These are phyloP conservation scores for Candida stauntonica DNA, from an alignment of 805 yeast species.

Conservation along the genomic window DNA sequence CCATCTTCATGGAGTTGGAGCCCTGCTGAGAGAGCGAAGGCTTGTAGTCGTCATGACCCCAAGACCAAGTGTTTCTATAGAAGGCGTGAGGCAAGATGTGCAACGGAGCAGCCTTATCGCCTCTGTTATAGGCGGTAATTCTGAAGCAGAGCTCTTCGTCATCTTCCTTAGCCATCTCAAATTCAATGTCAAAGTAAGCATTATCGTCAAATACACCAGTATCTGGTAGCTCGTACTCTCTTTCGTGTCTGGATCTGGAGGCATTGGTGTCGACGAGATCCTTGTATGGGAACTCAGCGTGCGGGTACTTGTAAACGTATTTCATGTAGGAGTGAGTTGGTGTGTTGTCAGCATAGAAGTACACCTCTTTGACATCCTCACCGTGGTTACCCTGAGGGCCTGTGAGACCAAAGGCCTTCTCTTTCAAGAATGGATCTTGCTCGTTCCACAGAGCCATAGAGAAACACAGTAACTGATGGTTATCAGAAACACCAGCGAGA, in stretches of 20 bases:
- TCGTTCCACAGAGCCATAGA: constrained; percentile 92
- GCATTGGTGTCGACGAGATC: constrained; percentile 65
- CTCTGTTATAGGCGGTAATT: constrained; percentile 82
- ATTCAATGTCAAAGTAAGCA: constrained; percentile 77
- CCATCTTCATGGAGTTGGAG: constrained; percentile 46
- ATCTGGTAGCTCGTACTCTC: constrained; percentile 80
- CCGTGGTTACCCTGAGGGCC: constrained; percentile 96
- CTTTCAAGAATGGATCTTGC: constrained; percentile 78
- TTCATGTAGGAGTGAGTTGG: constrained; percentile 94
- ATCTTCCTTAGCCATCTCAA: constrained; percentile 85
- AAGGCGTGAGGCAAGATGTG: constrained; percentile 82
- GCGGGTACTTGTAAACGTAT: constrained; percentile 91
- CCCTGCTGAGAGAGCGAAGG: constrained; percentile 41
- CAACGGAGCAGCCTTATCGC: constrained; percentile 80
- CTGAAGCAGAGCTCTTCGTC: constrained; percentile 78
- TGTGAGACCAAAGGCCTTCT: constrained; percentile 81
- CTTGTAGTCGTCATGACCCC: constrained; percentile 59
- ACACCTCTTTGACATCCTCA: constrained; percentile 86
- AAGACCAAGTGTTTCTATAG: constrained; percentile 90
- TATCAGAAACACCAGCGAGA: constrained; percentile 82
- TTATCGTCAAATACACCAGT: constrained; percentile 64
- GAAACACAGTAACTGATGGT: constrained; percentile 70
- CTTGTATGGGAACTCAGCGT: constrained; percentile 74
- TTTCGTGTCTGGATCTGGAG: constrained; percentile 58
- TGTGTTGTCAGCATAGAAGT: constrained; percentile 83